Conservation (phyloP, 306 rosid species). For the Canavalia gladiata region DNA sequence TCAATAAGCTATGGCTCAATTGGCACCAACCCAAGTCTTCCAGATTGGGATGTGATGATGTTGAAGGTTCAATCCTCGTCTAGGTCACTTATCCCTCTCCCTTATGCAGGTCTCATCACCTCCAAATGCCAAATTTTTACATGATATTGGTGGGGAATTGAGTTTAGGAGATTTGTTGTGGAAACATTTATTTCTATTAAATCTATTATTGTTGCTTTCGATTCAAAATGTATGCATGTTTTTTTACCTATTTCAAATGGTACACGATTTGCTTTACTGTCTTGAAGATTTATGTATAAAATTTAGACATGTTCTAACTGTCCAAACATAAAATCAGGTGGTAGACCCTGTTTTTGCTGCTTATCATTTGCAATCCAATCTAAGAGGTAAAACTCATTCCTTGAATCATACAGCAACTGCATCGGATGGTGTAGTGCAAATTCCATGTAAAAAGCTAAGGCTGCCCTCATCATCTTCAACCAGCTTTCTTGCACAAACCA, state of each 20-base stretch:
- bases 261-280: slow-evolving; percentile 24
- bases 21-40: neutral
- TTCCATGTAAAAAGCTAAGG: slow-evolving; percentile 60
- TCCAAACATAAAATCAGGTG: slow-evolving; percentile 65
- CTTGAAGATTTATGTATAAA: slow-evolving; percentile 36
- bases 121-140: neutral
- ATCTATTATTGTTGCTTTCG: slow-evolving; percentile 22
- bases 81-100: neutral
- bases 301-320: slow-evolving; percentile 41
- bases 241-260: slow-evolving; percentile 29
- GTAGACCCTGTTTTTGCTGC: slow-evolving; percentile 67
- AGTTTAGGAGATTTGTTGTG: slow-evolving; percentile 15
- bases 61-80: neutral
- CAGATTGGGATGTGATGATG: neutral
- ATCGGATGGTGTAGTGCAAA: slow-evolving; percentile 48
- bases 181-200: slow-evolving; percentile 25
- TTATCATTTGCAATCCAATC: slow-evolving; percentile 51
- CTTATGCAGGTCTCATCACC: neutral
- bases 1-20: slow-evolving; percentile 10
- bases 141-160: slow-evolving; percentile 14
- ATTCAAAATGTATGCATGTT: slow-evolving; percentile 20
- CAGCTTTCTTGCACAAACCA: slow-evolving; percentile 44
- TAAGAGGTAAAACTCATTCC: slow-evolving; percentile 54
- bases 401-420: slow-evolving; percentile 33
- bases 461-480: slow-evolving; percentile 52